Evolutionary conservation across 306 rosid genomes (phyloP).

Genomic region (Medicago ruthenica): DNA sequence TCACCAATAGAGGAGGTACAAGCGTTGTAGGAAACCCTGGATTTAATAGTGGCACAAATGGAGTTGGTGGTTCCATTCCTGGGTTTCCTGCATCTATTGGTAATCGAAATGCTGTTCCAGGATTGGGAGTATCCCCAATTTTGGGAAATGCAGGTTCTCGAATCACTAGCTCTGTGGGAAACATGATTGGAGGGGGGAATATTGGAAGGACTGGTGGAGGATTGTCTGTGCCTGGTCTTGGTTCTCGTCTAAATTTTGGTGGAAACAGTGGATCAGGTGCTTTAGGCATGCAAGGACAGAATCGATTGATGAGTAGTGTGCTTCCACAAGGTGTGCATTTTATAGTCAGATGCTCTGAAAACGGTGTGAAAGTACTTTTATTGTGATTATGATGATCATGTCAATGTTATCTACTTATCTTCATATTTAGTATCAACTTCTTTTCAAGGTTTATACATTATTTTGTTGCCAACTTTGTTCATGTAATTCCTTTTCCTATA

Average conservation of each 20-base stretch:
- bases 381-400: slow-evolving; percentile 11
- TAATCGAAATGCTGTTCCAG: slow-evolving; percentile 94
- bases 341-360: not conserved
- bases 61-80: slow-evolving; percentile 97
- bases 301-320: slow-evolving; percentile 82
- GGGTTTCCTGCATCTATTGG: slow-evolving; percentile 96
- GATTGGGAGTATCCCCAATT: slow-evolving; percentile 94
- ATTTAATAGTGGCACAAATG: slow-evolving; percentile 92
- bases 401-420: not conserved
- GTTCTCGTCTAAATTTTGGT: slow-evolving; percentile 79
- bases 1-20: slow-evolving; percentile 96
- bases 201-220: slow-evolving; percentile 91
- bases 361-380: slow-evolving; percentile 1
- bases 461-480: not conserved
- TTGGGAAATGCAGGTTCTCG: slow-evolving; percentile 88
- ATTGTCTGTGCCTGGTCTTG: slow-evolving; percentile 84
- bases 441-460: slow-evolving; percentile 13
- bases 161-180: slow-evolving; percentile 92
- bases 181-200: slow-evolving; percentile 94
- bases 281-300: slow-evolving; percentile 87
- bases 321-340: slow-evolving; percentile 84
- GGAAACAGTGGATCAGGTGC: slow-evolving; percentile 88
- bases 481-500: not conserved
- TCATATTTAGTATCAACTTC: not conserved
- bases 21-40: slow-evolving; percentile 97